Evolutionary conservation across 495 filamentous ascomycete species (phyloP).

Genomic region (Collariella sp.): DNA sequence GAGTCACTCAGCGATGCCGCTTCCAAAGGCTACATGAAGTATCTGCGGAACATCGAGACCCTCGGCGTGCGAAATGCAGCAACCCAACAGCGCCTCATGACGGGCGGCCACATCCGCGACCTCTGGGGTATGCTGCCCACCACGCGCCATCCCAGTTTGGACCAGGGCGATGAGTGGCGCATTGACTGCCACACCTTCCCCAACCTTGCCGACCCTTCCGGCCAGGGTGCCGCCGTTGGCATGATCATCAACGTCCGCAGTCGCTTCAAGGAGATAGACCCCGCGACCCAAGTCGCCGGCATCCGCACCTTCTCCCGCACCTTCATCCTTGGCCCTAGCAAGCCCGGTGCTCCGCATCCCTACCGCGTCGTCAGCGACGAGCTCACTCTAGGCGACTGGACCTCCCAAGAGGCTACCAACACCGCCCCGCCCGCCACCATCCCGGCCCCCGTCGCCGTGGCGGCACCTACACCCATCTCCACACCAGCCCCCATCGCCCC

Average conservation of each 20-base stretch:
- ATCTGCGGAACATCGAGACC: conserved; percentile 70
- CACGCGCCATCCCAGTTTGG: conserved; percentile 63
- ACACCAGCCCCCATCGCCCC: too few relatives aligned
- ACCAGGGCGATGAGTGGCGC: conserved; percentile 59
- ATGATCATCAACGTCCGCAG: conserved; percentile 73
- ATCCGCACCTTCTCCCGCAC: conserved; percentile 78
- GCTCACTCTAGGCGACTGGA: conserved; percentile 51
- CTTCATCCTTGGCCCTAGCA: conserved; percentile 73
- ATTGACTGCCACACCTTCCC: conserved; percentile 75
- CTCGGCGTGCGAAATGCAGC: conserved; percentile 47
- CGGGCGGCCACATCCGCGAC: conserved; percentile 56
- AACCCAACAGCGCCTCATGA: conserved; percentile 55
- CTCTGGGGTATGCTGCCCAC: conserved; percentile 61
- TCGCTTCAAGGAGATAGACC: conserved; percentile 68
- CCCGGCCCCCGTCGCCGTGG: background rate
- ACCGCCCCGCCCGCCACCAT: background rate
- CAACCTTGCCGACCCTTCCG: conserved; percentile 60
- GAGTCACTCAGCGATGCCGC: conserved; percentile 35
- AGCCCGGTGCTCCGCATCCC: conserved; percentile 36
- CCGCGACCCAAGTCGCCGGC: conserved; percentile 38
- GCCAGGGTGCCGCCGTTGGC: conserved; percentile 54
- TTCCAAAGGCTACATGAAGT: conserved; percentile 71
- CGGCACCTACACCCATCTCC: background rate
- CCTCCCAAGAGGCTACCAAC: conserved; percentile 19
- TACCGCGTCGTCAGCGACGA: conserved; percentile 77